Evolutionary conservation across 352 stramenopile genomes (phyloP).

Genomic region (Phytophthora vignae): DNA sequence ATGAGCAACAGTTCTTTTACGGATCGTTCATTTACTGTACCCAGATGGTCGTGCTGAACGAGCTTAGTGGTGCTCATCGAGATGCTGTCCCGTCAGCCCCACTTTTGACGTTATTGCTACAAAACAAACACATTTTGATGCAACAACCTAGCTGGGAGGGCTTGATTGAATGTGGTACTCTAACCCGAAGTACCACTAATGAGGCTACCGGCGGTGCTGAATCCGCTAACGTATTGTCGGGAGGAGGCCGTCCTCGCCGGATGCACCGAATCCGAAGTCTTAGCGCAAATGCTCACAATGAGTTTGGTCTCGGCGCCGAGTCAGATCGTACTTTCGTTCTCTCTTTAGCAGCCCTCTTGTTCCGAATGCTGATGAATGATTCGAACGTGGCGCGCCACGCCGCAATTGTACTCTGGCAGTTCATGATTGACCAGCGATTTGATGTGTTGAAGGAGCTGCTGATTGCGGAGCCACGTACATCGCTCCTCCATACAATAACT

Average conservation of each 20-base stretch:
- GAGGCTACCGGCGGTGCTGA: conserved; percentile 16
- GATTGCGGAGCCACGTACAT: conserved; percentile 73
- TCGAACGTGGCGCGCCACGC: conserved; percentile 49
- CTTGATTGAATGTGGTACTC: conserved; percentile 56
- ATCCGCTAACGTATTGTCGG: background rate
- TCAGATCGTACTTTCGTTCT: conserved; percentile 80
- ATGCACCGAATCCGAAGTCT: conserved; percentile 64
- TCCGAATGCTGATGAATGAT: conserved; percentile 74
- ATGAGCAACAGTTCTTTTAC: conserved; percentile 82
- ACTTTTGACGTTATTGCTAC: conserved; percentile 54
- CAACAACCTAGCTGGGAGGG: conserved; percentile 74
- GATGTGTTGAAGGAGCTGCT: conserved; percentile 78
- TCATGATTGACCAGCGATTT: conserved; percentile 75
- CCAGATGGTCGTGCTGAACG: conserved; percentile 64
- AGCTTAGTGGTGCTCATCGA: conserved; percentile 58
- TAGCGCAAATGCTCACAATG: conserved; percentile 56
- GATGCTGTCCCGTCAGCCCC: conserved; percentile 21
- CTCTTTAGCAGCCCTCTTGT: conserved; percentile 62
- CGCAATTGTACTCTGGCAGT: conserved; percentile 74
- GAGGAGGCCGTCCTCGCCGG: conserved; percentile 14
- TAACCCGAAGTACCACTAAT: conserved; percentile 15
- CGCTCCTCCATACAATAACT: conserved; percentile 74
- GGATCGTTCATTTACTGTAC: conserved; percentile 69
- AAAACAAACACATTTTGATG: conserved; percentile 63
- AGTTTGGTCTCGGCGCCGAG: conserved; percentile 72